A percentile compares a stretch with the other conserved stretches of the same genome.
These are phyloP conservation scores for Corymbia maculata DNA, from an alignment of 345 rosid species.

Conservation along the genomic window DNA sequence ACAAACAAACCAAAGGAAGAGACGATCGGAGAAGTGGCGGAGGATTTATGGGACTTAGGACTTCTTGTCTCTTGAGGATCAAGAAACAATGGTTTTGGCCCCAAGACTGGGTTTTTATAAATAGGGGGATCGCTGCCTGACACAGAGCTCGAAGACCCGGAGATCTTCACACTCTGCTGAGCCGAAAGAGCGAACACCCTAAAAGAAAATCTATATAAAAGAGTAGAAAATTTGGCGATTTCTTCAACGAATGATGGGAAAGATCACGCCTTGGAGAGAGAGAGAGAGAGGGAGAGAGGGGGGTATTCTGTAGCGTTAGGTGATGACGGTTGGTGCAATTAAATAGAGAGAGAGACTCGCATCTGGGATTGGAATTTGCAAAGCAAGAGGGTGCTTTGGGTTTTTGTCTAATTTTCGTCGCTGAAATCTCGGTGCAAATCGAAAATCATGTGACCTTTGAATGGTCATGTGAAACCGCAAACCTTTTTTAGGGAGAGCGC, in stretches of 20 bases:
- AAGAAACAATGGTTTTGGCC: background rate
- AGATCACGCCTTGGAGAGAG: background rate
- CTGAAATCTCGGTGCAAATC: slow-evolving; percentile 23
- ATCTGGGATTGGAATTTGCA: background rate
- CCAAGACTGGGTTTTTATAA: background rate
- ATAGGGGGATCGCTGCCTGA: background rate
- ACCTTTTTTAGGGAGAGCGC: too few relatives aligned
- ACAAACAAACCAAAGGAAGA: background rate
- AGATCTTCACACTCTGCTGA: background rate
- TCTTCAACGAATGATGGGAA: background rate
- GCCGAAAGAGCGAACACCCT: background rate
- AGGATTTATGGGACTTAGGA: background rate
- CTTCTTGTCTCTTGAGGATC: background rate
- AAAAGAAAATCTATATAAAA: background rate
- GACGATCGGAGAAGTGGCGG: background rate
- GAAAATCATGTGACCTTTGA: background rate
- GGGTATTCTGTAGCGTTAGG: background rate
- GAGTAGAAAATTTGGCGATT: background rate
- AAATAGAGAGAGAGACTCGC: background rate
- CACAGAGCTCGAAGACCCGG: background rate
- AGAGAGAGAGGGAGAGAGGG: background rate
- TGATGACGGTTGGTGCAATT: background rate
- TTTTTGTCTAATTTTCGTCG: background rate
- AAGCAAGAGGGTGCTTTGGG: background rate
- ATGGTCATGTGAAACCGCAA: slow-evolving; percentile 8